Conservation (phyloP, 495 filamentous ascomycete species). For the Xylona heveae region DNA sequence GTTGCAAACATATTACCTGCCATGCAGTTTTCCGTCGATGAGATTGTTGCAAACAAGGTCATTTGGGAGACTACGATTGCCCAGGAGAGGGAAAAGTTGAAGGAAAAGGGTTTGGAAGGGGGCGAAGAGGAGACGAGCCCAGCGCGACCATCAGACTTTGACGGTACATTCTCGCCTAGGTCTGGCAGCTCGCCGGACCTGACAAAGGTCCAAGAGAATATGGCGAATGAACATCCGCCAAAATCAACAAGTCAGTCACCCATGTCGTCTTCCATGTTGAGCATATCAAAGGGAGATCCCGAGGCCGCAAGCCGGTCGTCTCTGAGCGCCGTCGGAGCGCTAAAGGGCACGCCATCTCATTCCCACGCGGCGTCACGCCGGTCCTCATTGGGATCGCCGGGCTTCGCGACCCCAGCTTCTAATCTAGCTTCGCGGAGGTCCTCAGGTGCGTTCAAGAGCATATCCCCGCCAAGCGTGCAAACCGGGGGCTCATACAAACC, state of each 20-base stretch:
- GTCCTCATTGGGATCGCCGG: not conserved
- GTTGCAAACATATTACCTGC: slow-evolving; percentile 65
- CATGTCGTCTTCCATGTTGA: not conserved
- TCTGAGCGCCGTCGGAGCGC: not conserved
- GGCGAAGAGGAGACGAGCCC: not conserved
- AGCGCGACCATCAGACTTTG: slow-evolving; percentile 2
- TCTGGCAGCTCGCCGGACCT: slow-evolving; percentile 5
- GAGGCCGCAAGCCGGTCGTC: not conserved
- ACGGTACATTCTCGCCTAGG: slow-evolving; percentile 19
- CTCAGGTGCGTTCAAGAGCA: not conserved
- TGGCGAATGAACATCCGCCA: not conserved
- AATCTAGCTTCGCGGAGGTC: not conserved
- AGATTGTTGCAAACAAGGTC: slow-evolving; percentile 51
- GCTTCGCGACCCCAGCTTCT: not conserved
- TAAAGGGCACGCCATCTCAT: not conserved
- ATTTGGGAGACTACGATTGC: slow-evolving; percentile 52
- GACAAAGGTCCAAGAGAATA: not conserved
- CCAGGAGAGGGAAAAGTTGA: slow-evolving; percentile 20
- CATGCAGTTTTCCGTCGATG: slow-evolving; percentile 62
- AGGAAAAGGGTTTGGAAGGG: slow-evolving; percentile 9
- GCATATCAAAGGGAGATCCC: not conserved
- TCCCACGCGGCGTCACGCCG: not conserved
- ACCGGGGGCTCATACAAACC: slow-evolving; percentile 4
- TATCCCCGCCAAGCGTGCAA: not conserved
- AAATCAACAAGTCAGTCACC: not conserved